These are phyloP conservation scores for Eucalyptus cladocalyx DNA, from an alignment of 345 rosid species.

Conservation along the genomic window DNA sequence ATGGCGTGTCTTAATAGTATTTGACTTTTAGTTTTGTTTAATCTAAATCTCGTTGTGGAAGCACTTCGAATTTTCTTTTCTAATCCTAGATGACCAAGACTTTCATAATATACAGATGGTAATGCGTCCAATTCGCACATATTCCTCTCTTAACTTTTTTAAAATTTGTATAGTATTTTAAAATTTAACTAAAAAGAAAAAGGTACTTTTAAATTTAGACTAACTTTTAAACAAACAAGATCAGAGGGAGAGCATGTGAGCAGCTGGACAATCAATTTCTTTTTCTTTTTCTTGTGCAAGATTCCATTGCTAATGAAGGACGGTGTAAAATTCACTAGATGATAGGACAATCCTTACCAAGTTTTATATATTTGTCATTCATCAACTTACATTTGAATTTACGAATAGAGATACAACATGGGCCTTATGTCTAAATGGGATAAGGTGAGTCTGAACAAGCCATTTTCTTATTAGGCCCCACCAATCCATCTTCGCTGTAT, in stretches of 20 bases:
- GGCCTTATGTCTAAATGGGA: neutral
- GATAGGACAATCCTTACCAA: neutral
- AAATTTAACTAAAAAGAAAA: neutral
- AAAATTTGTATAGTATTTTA: neutral
- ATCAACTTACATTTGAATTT: neutral
- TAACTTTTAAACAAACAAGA: neutral
- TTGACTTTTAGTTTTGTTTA: neutral
- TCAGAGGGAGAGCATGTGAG: neutral
- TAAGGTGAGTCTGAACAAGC: neutral
- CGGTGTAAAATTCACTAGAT: neutral
- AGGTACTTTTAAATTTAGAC: neutral
- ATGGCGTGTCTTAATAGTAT: neutral
- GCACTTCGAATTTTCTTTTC: neutral
- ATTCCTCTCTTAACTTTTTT: neutral
- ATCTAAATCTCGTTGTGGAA: neutral
- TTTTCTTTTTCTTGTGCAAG: neutral
- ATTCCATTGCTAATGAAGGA: neutral
- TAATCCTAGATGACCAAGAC: neutral
- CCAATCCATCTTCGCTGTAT: neutral
- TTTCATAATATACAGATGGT: neutral
- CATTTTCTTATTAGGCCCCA: neutral
- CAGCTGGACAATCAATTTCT: neutral
- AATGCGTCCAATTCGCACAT: neutral
- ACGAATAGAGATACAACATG: neutral
- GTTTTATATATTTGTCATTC: neutral